Conservation (phyloP, 495 filamentous ascomycete genomes). For the Cercophora sp. region DNA sequence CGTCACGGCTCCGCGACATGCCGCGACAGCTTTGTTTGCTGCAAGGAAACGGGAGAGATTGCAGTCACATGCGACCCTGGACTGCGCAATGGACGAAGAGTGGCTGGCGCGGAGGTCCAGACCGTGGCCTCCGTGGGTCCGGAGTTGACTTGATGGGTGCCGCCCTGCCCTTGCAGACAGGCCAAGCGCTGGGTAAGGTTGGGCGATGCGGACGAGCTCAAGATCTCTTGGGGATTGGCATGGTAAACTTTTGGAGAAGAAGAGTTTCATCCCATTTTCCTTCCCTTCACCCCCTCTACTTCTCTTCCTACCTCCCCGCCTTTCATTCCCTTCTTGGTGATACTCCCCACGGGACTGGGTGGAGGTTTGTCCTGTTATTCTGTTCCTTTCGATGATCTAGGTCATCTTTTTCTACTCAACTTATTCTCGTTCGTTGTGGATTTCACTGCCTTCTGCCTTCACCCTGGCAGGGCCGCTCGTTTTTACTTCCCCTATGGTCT, state of each 20-base stretch:
- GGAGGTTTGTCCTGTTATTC: background rate
- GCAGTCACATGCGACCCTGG: constrained; percentile 5
- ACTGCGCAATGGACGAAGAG: background rate
- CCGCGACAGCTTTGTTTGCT: background rate
- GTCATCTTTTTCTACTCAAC: background rate
- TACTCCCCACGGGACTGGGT: background rate
- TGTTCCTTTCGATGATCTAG: background rate
- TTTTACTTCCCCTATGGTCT: constrained; percentile 1
- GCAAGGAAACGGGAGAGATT: constrained; percentile 7
- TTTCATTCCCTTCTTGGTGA: constrained; percentile 8
- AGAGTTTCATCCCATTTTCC: constrained; percentile 10
- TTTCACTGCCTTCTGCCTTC: background rate
- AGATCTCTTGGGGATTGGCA: no score
- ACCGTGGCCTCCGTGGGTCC: no score
- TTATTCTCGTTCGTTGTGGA: background rate
- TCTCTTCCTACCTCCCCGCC: background rate
- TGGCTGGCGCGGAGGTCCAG: background rate
- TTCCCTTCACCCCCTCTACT: no score
- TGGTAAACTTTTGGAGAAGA: no score
- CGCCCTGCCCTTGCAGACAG: background rate
- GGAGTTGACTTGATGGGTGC: no score
- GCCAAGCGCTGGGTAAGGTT: no score
- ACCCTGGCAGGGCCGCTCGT: background rate
- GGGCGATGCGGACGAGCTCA: no score
- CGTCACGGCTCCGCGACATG: background rate